Base-by-base conservation (phyloP, 2,329 filamentous ascomycete species). In the Colletotrichum trifolii region DNA sequence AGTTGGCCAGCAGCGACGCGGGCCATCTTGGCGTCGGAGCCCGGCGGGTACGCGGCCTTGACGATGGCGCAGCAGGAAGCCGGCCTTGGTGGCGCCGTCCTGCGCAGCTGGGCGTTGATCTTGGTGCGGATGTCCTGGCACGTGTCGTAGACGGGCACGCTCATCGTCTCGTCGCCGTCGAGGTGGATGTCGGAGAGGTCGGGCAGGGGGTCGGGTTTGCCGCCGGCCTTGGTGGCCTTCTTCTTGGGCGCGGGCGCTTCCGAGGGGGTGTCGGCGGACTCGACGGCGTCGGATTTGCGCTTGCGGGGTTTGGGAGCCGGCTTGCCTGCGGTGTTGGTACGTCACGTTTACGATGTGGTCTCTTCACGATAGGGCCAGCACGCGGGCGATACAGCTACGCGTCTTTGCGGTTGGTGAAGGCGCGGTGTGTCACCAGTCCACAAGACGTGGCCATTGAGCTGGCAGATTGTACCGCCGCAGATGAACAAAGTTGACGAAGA, bases 71-170 rank as follows among this genome's bases (percentile, higher is more conserved):
- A n/a, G 81, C 34, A 81, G 76, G 71, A 89, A 85, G 10, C 75
- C 77, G 0, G 85, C 82, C 70, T 86, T 81, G 0, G 82, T 87
- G 54, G 86, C 75, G 47, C 76, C 76, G 0, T 80, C 76, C 43
- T 75, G n/a, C 74, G 71, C 9, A 89, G 76, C 64, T 84, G 75
- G 1, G 80, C 79, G 34, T 78, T 78, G 69, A 89, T 87, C 76
- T 89, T 88, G 71, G 78, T 81, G 50, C 87, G 82, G 12, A 89
- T 72, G 54, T 85, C 84, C 68, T 88, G 82, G 73, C 86, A 89
- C 6, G 82, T 85, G 67, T 89, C 85, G 70, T 77, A 88, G 38
- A 89, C 75, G 1, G 76, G 73, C 7, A 88, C 84, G 0, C 62
- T 69, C 39, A 79, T 77, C 0, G 73, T 70, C 0, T 79, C 79